Percentiles rank a stretch among this genome's conserved stretches.
These are phyloP conservation scores for Bolboschoenoplectus hybrid DNA, from an alignment of 202 grass and related monocot genomes.

Conservation along the genomic window DNA sequence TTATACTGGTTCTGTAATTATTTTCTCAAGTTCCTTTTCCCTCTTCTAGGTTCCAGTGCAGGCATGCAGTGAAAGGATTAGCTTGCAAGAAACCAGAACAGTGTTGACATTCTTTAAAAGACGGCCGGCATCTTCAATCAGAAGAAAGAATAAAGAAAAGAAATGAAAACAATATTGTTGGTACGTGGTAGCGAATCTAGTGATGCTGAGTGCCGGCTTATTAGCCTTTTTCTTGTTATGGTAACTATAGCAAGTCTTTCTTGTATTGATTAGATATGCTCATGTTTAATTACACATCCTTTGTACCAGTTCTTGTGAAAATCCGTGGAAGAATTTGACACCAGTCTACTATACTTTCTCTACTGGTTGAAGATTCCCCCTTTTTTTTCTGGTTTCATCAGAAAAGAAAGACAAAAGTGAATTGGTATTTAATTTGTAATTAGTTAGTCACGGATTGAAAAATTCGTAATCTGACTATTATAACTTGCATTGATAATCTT, in stretches of 20 bases:
- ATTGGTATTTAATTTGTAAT: no score
- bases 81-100: constrained; percentile 66
- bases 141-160: neutral
- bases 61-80: constrained; percentile 80
- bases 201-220: neutral
- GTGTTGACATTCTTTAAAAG: constrained; percentile 46
- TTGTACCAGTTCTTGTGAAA: neutral
- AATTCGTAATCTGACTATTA: neutral
- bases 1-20: neutral
- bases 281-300: neutral
- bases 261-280: neutral
- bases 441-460: neutral
- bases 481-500: neutral
- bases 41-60: constrained; percentile 84
- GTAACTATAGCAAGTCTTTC: neutral
- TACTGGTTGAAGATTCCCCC: neutral
- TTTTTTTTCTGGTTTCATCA: neutral
- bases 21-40: constrained; percentile 1
- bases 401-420: neutral
- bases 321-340: neutral
- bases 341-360: neutral
- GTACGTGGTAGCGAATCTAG: neutral
- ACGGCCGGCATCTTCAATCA: neutral
- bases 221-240: neutral
- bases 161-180: constrained; percentile 1